Evolutionary conservation across 2,329 filamentous ascomycete species (phyloP).

Genomic region (Fusarium redolens): DNA sequence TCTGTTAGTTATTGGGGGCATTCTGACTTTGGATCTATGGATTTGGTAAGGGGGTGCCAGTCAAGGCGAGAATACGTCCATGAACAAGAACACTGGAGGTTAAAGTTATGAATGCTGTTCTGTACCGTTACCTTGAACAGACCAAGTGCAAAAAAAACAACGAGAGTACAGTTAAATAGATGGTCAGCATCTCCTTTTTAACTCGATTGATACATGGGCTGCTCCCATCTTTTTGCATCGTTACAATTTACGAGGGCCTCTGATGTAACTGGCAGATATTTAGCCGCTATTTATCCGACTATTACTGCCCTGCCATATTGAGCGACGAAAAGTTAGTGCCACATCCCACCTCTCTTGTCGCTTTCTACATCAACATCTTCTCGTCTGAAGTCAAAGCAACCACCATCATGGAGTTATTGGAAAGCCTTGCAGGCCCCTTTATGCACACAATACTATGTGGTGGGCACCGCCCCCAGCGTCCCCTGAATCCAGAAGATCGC

Average conservation of each 20-base stretch:
- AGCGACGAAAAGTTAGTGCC: not conserved
- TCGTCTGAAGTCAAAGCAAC: too few species aligned
- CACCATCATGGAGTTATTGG: too few species aligned
- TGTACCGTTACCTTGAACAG: not conserved
- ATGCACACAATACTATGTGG: too few species aligned
- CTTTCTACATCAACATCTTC: not conserved
- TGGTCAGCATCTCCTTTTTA: fast-evolving
- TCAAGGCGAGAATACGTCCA: not conserved
- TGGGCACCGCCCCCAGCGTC: too few species aligned
- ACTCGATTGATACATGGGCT: not conserved
- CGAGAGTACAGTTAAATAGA: fast-evolving
- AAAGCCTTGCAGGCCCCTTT: too few species aligned
- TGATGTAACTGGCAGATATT: not conserved
- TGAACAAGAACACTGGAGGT: not conserved
- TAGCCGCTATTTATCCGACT: not conserved
- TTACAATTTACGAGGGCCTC: not conserved
- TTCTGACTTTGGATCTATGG: not conserved
- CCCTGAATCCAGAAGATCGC: not conserved
- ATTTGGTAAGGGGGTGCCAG: not conserved
- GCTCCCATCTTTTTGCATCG: not conserved
- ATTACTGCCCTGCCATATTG: not conserved
- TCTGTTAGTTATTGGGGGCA: too few species aligned
- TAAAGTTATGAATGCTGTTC: fast-evolving
- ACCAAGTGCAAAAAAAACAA: fast-evolving
- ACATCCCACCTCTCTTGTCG: not conserved